These are phyloP conservation scores for Fusarium proliferatum DNA, from an alignment of 2,329 filamentous ascomycete genomes.

Conservation along the genomic window DNA sequence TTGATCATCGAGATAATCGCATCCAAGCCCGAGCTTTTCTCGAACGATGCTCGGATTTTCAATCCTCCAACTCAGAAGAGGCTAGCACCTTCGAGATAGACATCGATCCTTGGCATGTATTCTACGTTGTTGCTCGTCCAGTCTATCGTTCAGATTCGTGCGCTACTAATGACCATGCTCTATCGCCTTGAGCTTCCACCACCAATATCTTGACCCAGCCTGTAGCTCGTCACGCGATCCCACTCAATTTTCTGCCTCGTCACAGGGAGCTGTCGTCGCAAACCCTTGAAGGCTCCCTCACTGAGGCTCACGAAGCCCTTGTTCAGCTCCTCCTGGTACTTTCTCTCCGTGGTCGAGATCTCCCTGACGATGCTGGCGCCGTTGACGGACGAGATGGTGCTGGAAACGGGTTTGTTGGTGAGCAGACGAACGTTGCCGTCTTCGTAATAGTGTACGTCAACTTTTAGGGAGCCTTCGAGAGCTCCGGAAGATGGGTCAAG, in stretches of 20 bases:
- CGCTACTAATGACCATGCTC: conserved; percentile 23
- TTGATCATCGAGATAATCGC: conserved; percentile 28
- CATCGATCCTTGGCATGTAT: conserved; percentile 8
- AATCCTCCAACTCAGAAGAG: neutral
- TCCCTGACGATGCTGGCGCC: conserved; percentile 79
- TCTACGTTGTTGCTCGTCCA: conserved; percentile 10
- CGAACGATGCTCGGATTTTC: neutral
- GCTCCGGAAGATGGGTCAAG: conserved; percentile 75
- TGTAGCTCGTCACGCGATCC: conserved; percentile 97
- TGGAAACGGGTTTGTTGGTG: conserved; percentile 81
- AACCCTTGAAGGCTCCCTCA: conserved; percentile 93
- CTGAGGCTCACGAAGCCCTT: conserved; percentile 87
- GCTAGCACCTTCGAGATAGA: neutral
- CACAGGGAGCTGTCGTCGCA: conserved; percentile 92
- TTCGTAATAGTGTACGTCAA: conserved; percentile 99
- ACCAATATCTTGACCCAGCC: conserved; percentile 83
- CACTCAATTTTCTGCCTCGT: conserved; percentile 99
- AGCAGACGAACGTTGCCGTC: conserved; percentile 96
- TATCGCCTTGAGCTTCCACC: conserved; percentile 66
- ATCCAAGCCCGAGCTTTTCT: neutral
- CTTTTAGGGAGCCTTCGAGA: conserved; percentile 84
- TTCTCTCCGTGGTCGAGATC: conserved; percentile 84
- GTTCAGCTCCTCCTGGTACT: conserved; percentile 97
- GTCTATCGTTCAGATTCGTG: conserved; percentile 31
- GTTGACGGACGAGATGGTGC: conserved; percentile 69